A percentile compares a stretch with the other conserved stretches of the same genome.
Evolutionary conservation across 2,329 filamentous ascomycete species (phyloP).

Genomic region (Coniochaeta sp.): DNA sequence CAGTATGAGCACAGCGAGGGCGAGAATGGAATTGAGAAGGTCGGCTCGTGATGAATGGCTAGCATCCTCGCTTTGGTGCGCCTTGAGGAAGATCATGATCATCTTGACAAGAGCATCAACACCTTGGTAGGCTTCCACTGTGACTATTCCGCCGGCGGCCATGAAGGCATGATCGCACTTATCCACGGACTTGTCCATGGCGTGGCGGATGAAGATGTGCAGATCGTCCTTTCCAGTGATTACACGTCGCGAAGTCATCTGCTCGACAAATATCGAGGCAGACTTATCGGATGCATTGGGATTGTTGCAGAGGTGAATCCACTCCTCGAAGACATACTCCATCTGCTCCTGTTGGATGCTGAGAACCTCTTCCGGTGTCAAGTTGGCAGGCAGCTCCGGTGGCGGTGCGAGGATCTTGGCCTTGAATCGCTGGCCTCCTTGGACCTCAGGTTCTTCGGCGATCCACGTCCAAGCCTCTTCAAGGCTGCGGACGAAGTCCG

Average conservation of each 20-base stretch:
- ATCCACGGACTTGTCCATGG: conserved; percentile 71
- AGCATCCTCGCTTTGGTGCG: conserved; percentile 57
- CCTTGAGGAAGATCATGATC: conserved; percentile 66
- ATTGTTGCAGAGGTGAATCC: conserved; percentile 76
- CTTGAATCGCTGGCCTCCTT: conserved; percentile 64
- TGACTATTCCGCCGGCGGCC: conserved; percentile 46
- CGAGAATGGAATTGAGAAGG: conserved; percentile 71
- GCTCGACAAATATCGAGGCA: conserved; percentile 70
- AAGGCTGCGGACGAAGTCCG: conserved; percentile 79
- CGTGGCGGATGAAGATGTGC: conserved; percentile 69
- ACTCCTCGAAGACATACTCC: conserved; percentile 94
- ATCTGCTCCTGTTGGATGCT: conserved; percentile 69
- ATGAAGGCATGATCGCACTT: conserved; percentile 68
- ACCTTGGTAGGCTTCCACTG: conserved; percentile 44
- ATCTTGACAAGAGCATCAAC: conserved; percentile 80
- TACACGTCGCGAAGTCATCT: conserved; percentile 68
- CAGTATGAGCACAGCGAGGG: conserved; percentile 71
- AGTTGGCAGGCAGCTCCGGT: conserved; percentile 31
- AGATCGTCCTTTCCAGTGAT: conserved; percentile 71
- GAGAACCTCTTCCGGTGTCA: conserved; percentile 47
- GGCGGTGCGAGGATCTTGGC: conserved; percentile 43
- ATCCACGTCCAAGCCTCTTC: conserved; percentile 80
- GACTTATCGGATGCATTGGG: conserved; percentile 68
- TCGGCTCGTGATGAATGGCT: conserved; percentile 56
- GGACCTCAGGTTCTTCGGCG: conserved; percentile 59